These are phyloP conservation scores for Lophiostoma macrostomum DNA, from an alignment of 495 filamentous ascomycete genomes.

Conservation along the genomic window DNA sequence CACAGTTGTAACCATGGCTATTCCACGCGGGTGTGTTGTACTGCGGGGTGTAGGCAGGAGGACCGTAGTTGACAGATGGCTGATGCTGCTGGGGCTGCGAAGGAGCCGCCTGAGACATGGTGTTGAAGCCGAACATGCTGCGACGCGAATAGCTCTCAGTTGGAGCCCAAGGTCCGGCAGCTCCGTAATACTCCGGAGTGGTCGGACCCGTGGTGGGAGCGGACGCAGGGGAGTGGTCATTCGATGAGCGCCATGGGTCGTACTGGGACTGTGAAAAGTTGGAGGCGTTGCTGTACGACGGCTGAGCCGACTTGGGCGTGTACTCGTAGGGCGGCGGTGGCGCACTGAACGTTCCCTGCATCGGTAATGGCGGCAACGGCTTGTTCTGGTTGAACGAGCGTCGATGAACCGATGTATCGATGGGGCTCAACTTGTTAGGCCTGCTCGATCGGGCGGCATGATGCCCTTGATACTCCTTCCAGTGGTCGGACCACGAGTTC, in stretches of 20 bases:
- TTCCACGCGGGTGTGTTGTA: slow-evolving; percentile 36
- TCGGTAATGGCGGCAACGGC: slow-evolving; percentile 27
- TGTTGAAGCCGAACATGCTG: slow-evolving; percentile 38
- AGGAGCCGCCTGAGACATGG: slow-evolving; percentile 32
- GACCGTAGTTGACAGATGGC: slow-evolving; percentile 28
- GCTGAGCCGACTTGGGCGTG: slow-evolving; percentile 27
- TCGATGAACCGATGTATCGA: slow-evolving; percentile 64
- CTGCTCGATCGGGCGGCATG: slow-evolving; percentile 50
- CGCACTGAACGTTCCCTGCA: slow-evolving; percentile 23
- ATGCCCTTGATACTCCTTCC: slow-evolving; percentile 73
- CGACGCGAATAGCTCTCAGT: slow-evolving; percentile 37
- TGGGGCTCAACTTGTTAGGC: slow-evolving; percentile 58
- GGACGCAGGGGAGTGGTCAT: slow-evolving; percentile 65
- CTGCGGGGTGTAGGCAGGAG: slow-evolving; percentile 30
- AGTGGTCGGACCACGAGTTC: slow-evolving; percentile 75
- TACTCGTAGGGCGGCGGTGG: slow-evolving; percentile 30
- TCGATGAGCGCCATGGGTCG: slow-evolving; percentile 53
- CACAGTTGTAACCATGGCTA: slow-evolving; percentile 58
- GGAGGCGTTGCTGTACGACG: slow-evolving; percentile 23
- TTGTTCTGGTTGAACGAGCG: slow-evolving; percentile 38
- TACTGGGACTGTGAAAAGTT: slow-evolving; percentile 38
- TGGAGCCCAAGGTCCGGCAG: slow-evolving; percentile 45
- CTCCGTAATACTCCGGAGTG: slow-evolving; percentile 44
- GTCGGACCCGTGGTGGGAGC: slow-evolving; percentile 64
- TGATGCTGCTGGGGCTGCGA: slow-evolving; percentile 32